phyloP scores from a whole-genome alignment of 768 basidiomycete species.

The Clathrus columnatus region DNA sequence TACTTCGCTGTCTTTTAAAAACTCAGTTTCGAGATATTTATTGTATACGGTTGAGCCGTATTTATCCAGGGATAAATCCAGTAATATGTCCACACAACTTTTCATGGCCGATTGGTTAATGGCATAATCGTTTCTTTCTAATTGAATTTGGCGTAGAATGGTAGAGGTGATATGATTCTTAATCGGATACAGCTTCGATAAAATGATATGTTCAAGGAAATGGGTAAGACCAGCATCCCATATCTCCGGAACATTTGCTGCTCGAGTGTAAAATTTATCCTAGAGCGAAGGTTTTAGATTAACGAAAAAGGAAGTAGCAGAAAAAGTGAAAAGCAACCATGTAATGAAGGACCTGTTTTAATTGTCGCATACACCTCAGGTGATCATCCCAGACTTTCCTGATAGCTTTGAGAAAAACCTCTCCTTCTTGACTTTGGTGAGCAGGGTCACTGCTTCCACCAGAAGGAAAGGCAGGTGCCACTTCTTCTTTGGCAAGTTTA shows the following conservation, averaged over 20 bases:
- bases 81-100: constrained; percentile 78
- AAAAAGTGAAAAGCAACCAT: constrained; percentile 59
- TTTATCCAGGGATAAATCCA: constrained; percentile 49
- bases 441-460: constrained; percentile 57
- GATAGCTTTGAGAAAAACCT: constrained; percentile 74
- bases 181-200: constrained; percentile 51
- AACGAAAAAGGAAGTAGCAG: not conserved
- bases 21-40: constrained; percentile 71
- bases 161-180: constrained; percentile 73
- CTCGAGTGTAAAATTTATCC: constrained; percentile 85
- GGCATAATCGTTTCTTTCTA: constrained; percentile 84
- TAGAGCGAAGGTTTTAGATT: constrained; percentile 23
- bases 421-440: constrained; percentile 75
- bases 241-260: constrained; percentile 68
- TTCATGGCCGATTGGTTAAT: constrained; percentile 90
- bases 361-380: constrained; percentile 74
- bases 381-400: constrained; percentile 92
- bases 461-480: constrained; percentile 78
- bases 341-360: constrained; percentile 88
- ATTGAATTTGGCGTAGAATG: constrained; percentile 78
- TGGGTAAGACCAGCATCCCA: constrained; percentile 75
- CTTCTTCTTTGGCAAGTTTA: constrained; percentile 60
- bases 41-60: constrained; percentile 62
- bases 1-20: constrained; percentile 64
- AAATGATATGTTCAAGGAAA: constrained; percentile 75